Conservation (phyloP, 2,329 filamentous ascomycete species). For the Monosporascus sp. region DNA sequence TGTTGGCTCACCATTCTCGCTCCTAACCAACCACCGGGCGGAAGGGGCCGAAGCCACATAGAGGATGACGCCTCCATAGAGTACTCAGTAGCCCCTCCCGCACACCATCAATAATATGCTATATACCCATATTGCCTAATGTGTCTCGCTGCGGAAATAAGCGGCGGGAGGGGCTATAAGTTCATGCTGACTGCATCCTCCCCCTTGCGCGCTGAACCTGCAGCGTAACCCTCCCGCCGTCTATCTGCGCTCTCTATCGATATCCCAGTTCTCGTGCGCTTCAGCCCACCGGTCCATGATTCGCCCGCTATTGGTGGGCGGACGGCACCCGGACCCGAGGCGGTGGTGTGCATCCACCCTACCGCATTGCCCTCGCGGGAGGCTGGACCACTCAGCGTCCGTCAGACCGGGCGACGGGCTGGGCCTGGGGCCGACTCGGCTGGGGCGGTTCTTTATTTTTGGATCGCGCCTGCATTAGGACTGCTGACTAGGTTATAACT, state of each 20-base stretch:
- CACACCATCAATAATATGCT: background rate
- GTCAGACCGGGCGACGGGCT: background rate
- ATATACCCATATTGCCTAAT: background rate
- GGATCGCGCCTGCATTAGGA: no score
- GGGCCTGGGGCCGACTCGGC: no score
- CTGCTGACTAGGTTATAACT: no score
- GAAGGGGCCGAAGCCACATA: background rate
- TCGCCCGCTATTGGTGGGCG: background rate
- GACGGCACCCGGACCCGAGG: background rate
- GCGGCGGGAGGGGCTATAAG: background rate
- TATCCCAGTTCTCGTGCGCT: background rate
- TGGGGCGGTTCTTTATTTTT: no score
- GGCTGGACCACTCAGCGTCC: background rate
- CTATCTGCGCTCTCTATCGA: background rate
- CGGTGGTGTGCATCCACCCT: background rate
- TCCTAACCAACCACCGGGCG: background rate
- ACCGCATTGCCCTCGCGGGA: background rate
- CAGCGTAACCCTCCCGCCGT: background rate
- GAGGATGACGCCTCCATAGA: no score
- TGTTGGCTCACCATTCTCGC: no score
- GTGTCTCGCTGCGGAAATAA: background rate
- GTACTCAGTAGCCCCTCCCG: no score
- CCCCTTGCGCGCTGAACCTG: background rate
- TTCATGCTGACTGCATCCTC: background rate
- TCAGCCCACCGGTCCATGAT: no score